Evolutionary conservation across 106 monocot genomes (phyloP), one percentile per base, ranked within the genome.

Genomic region (Xerophyta viscosa): DNA sequence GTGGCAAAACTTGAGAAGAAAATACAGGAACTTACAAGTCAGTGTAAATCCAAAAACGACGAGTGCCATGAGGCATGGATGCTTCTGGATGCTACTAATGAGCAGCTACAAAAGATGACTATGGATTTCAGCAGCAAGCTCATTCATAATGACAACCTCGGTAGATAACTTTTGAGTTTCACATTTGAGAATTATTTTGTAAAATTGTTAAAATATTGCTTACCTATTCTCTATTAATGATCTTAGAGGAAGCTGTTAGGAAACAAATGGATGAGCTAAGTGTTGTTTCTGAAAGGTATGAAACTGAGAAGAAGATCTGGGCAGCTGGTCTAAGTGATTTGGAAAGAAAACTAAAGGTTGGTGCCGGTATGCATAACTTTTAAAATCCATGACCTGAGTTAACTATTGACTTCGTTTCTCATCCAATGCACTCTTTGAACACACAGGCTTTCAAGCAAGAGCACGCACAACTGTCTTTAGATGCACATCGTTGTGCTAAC

Each of bases 41-140:
- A 86, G 48, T 86, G 68, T 31, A 71, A 72, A 54, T 62, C 68
- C 49, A 81, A 86, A 57, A 70, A 78, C 8, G 75, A 91, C 41
- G 91, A 91, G 52, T 91, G 91, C 53, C 75, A 75, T 67, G 66
- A 71, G 51, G 85, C 81, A 25, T 91, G 91, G 91, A 69, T 81
- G 66, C 78, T 66, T 17, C 50, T 86, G 37, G 62, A 66, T 36
- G 64, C 71, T 44, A 55, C 85, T 22, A 86, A 84, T 63, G 66
- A 78, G 36, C 69, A 74, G 62, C 61, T 91, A 28, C 74, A 77
- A 37, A 75, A 57, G 57, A 42, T 86, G 29, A 81, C 51, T 29
- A 86, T 85, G 63, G 85, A 86, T 24, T 62, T 75, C 43, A 68
- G 86, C 45, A 66, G 58, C 24, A 81, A 72, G 45, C 53, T 66